A percentile compares a stretch with the other conserved stretches of the same genome.
Evolutionary conservation across 208 protist species (phyloP).

Genomic region (Leishmania tropica): DNA sequence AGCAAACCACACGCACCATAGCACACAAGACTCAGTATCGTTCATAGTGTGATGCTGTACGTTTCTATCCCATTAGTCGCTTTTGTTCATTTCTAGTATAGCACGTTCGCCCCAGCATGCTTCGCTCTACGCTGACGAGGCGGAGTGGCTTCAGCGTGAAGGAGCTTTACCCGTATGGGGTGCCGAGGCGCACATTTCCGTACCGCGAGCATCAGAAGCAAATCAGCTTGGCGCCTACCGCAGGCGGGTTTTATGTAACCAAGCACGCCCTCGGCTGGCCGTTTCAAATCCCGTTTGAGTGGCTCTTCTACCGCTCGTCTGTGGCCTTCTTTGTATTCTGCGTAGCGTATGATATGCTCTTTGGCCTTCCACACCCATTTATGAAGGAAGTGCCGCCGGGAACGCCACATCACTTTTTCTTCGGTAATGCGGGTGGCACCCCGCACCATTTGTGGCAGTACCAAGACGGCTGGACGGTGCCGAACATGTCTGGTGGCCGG

Average conservation of each 20-base stretch:
- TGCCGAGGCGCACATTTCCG: conserved; percentile 89
- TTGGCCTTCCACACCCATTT: conserved; percentile 79
- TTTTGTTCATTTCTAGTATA: conserved; percentile 6
- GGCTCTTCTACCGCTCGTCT: conserved; percentile 86
- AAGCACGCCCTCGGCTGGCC: conserved; percentile 88
- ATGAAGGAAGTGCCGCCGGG: conserved; percentile 87
- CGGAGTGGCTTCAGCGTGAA: conserved; percentile 80
- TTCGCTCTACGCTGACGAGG: conserved; percentile 47
- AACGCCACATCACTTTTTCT: conserved; percentile 85
- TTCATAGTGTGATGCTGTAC: background rate
- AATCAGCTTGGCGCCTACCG: conserved; percentile 78
- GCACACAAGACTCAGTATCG: background rate
- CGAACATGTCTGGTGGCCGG: conserved; percentile 85
- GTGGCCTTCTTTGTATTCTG: conserved; percentile 66
- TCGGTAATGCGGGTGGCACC: conserved; percentile 76
- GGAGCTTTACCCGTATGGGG: conserved; percentile 81
- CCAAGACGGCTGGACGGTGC: conserved; percentile 91
- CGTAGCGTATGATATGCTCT: conserved; percentile 84
- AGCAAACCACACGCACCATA: background rate
- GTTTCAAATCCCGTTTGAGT: conserved; percentile 91
- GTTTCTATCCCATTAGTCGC: background rate
- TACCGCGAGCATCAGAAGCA: conserved; percentile 89
- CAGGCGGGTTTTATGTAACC: conserved; percentile 84
- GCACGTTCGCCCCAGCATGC: conserved; percentile 42
- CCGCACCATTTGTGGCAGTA: conserved; percentile 90